Percentiles rank a stretch among this genome's conserved stretches.
Conservation (phyloP, 2,329 filamentous ascomycete genomes). For the Neurospora sp. region DNA sequence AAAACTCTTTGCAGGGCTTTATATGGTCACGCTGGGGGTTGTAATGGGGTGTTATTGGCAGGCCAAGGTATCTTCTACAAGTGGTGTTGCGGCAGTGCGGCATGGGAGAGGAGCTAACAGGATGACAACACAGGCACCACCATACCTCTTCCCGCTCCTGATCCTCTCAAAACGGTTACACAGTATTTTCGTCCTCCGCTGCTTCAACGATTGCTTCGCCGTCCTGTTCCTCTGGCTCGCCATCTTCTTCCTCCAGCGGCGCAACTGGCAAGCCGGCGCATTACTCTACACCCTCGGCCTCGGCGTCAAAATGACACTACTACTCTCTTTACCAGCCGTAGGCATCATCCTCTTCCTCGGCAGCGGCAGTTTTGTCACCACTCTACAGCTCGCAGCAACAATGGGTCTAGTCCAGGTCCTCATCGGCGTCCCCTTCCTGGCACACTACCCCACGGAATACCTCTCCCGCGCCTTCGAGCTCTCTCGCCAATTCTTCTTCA, state of each 20-base stretch:
- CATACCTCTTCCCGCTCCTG: constrained; percentile 78
- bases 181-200: constrained; percentile 82
- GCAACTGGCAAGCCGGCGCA: constrained; percentile 63
- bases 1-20: constrained; percentile 68
- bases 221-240: constrained; percentile 72
- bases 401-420: constrained; percentile 71
- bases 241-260: constrained; percentile 67
- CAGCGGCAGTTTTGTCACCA: constrained; percentile 48
- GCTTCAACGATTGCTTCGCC: constrained; percentile 94
- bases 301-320: constrained; percentile 89
- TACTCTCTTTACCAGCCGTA: constrained; percentile 74
- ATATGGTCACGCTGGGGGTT: constrained; percentile 62
- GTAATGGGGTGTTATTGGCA: constrained; percentile 75
- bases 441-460: constrained; percentile 59
- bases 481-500: constrained; percentile 82
- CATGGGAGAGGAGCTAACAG: not conserved
- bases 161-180: constrained; percentile 86
- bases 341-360: constrained; percentile 67
- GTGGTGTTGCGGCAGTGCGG: not conserved
- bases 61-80: constrained; percentile 45
- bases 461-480: constrained; percentile 80
- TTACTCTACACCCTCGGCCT: constrained; percentile 68
- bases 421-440: constrained; percentile 57
- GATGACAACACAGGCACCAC: constrained; percentile 51
- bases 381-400: constrained; percentile 57